Percentiles rank a stretch among this genome's conserved stretches.
Conservation (phyloP, 2,329 filamentous ascomycete genomes). For the Hypoxylon sp. region DNA sequence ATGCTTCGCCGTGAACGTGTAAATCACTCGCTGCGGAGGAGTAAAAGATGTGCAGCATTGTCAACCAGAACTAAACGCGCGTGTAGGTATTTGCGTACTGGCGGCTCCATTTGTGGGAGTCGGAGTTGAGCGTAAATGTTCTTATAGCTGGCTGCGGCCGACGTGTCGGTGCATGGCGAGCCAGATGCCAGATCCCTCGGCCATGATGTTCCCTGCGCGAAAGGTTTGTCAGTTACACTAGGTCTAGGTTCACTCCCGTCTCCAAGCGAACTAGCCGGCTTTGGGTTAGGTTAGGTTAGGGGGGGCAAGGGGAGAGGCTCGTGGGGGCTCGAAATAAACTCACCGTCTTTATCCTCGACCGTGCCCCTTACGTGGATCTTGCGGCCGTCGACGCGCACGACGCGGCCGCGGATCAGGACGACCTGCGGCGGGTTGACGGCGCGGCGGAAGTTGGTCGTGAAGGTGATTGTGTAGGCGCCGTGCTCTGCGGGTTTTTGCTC, state of each 20-base stretch:
- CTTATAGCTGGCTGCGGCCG: slow-evolving; percentile 40
- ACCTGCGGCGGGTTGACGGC: slow-evolving; percentile 46
- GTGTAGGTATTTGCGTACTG: background rate
- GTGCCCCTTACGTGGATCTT: slow-evolving; percentile 45
- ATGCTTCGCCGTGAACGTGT: background rate
- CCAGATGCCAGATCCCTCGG: slow-evolving; percentile 43
- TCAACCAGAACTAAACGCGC: background rate
- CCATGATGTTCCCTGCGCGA: slow-evolving; percentile 41
- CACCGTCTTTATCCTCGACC: slow-evolving; percentile 49
- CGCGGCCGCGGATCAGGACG: slow-evolving; percentile 46
- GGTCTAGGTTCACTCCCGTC: too few relatives aligned
- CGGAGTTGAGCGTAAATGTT: background rate
- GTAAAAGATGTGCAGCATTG: slow-evolving; percentile 1
- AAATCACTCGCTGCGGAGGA: background rate
- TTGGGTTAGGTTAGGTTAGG: slow-evolving; percentile 2
- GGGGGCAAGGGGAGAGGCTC: background rate
- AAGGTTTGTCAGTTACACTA: slow-evolving; percentile 14
- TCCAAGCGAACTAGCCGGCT: background rate
- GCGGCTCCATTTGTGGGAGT: background rate
- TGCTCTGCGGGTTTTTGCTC: slow-evolving; percentile 33
- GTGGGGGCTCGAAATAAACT: too few relatives aligned
- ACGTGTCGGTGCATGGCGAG: slow-evolving; percentile 35
- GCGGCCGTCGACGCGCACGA: slow-evolving; percentile 47
- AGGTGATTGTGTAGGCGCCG: slow-evolving; percentile 46
- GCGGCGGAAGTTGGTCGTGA: slow-evolving; percentile 47